phyloP scores from a whole-genome alignment of 805 yeast genomes.

The Candida saitoana region DNA sequence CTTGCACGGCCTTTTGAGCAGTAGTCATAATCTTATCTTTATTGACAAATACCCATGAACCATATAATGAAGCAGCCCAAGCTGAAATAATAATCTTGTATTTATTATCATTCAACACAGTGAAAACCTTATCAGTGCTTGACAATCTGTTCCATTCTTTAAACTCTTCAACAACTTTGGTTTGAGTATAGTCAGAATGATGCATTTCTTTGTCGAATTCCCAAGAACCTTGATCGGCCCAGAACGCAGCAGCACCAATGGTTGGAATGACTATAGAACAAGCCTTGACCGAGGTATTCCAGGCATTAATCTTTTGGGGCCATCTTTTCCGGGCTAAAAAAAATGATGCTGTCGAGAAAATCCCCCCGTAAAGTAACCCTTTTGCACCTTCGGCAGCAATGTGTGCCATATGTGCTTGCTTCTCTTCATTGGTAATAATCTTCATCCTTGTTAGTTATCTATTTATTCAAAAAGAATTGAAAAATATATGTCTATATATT shows the following conservation, averaged over 20 bases:
- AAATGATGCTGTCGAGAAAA: constrained; percentile 28
- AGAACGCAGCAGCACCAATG: constrained; percentile 33
- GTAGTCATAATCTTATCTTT: constrained; percentile 70
- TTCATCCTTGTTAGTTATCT: too few species aligned
- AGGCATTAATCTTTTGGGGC: constrained; percentile 28
- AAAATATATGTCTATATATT: too few species aligned
- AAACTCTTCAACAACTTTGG: constrained; percentile 30
- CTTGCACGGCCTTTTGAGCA: constrained; percentile 79
- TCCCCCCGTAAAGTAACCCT: constrained; percentile 35
- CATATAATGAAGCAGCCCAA: constrained; percentile 46
- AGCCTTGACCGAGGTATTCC: constrained; percentile 37
- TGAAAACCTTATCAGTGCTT: constrained; percentile 24
- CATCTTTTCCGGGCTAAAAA: constrained; percentile 30
- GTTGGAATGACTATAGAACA: constrained; percentile 39
- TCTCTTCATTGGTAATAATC: constrained; percentile 34
- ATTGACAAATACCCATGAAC: constrained; percentile 72
- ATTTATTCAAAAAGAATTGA: too few species aligned
- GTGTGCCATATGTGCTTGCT: constrained; percentile 35
- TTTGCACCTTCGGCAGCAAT: constrained; percentile 34
- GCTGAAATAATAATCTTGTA: constrained; percentile 32
- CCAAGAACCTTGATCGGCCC: constrained; percentile 43
- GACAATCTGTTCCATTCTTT: constrained; percentile 32
- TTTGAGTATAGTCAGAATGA: constrained; percentile 23
- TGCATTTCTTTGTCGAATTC: constrained; percentile 39
- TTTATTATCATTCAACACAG: constrained; percentile 28